A percentile compares a stretch with the other conserved stretches of the same genome.
phyloP scores from a whole-genome alignment of 306 rosid genomes.

The Prunus armeniaca region DNA sequence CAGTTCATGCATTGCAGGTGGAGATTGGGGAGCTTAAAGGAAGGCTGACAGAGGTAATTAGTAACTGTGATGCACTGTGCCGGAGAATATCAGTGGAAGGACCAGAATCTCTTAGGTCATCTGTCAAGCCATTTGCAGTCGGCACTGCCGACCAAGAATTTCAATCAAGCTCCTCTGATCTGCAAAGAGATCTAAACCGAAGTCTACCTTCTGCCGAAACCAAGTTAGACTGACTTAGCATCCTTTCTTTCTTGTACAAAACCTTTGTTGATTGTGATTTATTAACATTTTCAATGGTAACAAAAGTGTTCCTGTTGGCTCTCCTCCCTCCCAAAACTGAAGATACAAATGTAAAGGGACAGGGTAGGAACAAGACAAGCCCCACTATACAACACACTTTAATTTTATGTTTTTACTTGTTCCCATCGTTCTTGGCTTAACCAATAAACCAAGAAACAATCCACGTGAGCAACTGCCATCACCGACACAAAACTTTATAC shows the following conservation, averaged over 20 bases:
- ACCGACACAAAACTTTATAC: background rate
- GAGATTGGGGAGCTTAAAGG: conserved; percentile 94
- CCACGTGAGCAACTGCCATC: conserved; percentile 5
- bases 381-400: background rate
- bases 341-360: background rate
- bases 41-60: conserved; percentile 86
- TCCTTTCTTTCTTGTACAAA: conserved; percentile 20
- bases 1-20: conserved; percentile 85
- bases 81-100: conserved; percentile 66
- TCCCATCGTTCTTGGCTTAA: background rate
- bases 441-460: background rate
- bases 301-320: background rate
- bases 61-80: conserved; percentile 85
- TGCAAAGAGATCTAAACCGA: conserved; percentile 25
- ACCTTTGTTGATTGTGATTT: conserved; percentile 26
- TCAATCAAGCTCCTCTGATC: conserved; percentile 27
- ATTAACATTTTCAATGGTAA: conserved; percentile 14
- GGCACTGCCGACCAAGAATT: conserved; percentile 21
- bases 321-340: background rate
- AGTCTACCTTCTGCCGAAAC: conserved; percentile 41
- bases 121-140: conserved; percentile 56
- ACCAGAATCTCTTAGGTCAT: conserved; percentile 68
- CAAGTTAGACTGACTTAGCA: conserved; percentile 38
- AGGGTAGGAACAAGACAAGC: background rate
- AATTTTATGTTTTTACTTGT: background rate